Conservation (phyloP, 2,329 filamentous ascomycete species). For the Xylogone sp. region DNA sequence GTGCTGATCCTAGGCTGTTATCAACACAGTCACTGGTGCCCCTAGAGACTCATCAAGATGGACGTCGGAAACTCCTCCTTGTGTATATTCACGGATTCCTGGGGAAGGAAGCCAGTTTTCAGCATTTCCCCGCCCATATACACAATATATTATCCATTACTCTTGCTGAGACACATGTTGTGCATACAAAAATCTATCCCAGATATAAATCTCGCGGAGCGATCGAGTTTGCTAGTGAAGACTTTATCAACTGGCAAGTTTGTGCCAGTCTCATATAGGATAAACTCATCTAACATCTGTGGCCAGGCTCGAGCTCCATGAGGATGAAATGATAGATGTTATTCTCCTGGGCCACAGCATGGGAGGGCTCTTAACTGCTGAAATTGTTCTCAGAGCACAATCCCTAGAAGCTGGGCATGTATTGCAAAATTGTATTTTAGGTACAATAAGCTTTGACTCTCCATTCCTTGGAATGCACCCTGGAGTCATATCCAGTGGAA, state of each 20-base stretch:
- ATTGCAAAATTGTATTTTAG: conserved; percentile 73
- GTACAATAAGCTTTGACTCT: conserved; percentile 78
- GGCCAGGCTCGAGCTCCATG: conserved; percentile 67
- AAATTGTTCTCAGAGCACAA: conserved; percentile 61
- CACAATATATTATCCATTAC: conserved; percentile 68
- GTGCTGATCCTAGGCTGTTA: conserved; percentile 28
- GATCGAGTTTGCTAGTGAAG: conserved; percentile 71
- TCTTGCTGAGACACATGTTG: conserved; percentile 68
- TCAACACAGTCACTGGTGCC: conserved; percentile 29
- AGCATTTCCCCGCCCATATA: conserved; percentile 82
- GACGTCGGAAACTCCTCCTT: conserved; percentile 59
- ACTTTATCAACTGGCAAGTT: conserved; percentile 73
- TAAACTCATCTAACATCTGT: conserved; percentile 8
- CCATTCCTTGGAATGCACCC: conserved; percentile 88
- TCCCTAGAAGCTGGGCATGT: conserved; percentile 23
- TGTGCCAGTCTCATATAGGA: neutral
- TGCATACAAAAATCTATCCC: conserved; percentile 85
- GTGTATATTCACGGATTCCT: conserved; percentile 90
- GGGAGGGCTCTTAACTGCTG: conserved; percentile 79
- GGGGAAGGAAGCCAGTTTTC: conserved; percentile 83
- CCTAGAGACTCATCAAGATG: conserved; percentile 17
- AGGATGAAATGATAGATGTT: conserved; percentile 70
- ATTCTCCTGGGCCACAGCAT: conserved; percentile 86
- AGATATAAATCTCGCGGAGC: conserved; percentile 72
- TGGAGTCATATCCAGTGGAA: conserved; percentile 76